Percentiles rank a stretch among this genome's conserved stretches.
Conservation (phyloP, 768 basidiomycete species). For the Psilocybe tampanensis region DNA sequence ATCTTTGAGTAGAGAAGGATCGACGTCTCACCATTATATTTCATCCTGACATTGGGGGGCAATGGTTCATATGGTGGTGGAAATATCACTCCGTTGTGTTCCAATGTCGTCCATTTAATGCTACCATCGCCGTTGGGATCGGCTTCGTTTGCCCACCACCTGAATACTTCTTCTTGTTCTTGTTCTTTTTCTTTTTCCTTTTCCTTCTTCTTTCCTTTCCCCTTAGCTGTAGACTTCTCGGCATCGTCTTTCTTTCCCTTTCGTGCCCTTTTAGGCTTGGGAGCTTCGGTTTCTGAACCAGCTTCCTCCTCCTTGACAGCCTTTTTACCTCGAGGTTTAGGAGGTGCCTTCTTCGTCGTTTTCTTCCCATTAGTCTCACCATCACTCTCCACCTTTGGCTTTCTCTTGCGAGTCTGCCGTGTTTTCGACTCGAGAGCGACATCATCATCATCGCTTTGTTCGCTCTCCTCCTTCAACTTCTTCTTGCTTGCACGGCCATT, state of each 20-base stretch:
- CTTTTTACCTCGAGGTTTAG: constrained; percentile 54
- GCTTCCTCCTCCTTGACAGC: constrained; percentile 54
- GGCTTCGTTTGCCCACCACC: constrained; percentile 79
- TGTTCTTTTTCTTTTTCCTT: constrained; percentile 54
- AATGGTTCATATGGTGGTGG: constrained; percentile 92
- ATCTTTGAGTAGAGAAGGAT: background rate
- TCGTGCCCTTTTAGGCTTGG: constrained; percentile 44
- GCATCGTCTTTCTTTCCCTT: constrained; percentile 48
- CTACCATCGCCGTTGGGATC: constrained; percentile 74
- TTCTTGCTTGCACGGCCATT: constrained; percentile 59
- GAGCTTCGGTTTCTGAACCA: constrained; percentile 40
- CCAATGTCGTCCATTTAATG: constrained; percentile 93
- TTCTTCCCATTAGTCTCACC: constrained; percentile 45
- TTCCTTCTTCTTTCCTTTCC: constrained; percentile 52
- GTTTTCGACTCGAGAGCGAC: constrained; percentile 42
- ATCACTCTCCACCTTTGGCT: constrained; percentile 54
- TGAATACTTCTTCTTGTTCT: constrained; percentile 74
- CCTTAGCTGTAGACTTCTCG: constrained; percentile 37
- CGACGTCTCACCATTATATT: constrained; percentile 77
- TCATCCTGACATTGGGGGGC: constrained; percentile 86
- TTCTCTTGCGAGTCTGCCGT: constrained; percentile 40
- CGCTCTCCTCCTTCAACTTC: constrained; percentile 58
- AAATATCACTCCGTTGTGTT: constrained; percentile 94
- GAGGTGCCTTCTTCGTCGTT: constrained; percentile 47
- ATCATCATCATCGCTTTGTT: constrained; percentile 32